phyloP scores from a whole-genome alignment of 148 eudicot species.

The Arctostaphylos glauca region DNA sequence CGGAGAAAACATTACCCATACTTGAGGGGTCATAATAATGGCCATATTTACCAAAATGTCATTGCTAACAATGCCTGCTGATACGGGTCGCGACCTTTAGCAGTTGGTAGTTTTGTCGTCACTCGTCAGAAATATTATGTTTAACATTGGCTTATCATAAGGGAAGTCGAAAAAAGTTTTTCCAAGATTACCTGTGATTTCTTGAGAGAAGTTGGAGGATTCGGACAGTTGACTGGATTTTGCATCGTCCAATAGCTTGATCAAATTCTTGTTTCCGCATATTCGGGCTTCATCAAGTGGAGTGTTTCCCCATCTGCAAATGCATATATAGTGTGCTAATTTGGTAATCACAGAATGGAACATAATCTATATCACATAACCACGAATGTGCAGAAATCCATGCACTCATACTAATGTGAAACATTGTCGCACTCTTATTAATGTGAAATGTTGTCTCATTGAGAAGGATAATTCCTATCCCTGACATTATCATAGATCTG shows the following conservation, averaged over 20 bases:
- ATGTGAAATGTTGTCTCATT: not conserved
- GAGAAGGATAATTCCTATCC: not conserved
- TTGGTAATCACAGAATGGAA: not conserved
- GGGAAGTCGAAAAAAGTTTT: not conserved
- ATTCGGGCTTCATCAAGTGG: constrained; percentile 59
- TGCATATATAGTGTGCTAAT: not conserved
- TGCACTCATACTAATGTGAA: too few species aligned
- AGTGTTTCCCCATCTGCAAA: constrained; percentile 69
- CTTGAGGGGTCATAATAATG: too few species aligned
- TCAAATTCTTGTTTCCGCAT: constrained; percentile 63
- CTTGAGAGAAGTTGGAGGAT: constrained; percentile 26
- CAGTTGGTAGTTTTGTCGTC: not conserved
- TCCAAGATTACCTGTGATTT: constrained; percentile 40
- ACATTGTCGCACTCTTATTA: not conserved
- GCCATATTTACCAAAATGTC: too few species aligned
- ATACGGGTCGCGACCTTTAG: not conserved
- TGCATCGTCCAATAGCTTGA: constrained; percentile 66
- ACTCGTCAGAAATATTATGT: not conserved
- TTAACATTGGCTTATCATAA: not conserved
- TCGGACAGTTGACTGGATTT: constrained; percentile 46
- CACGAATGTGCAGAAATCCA: not conserved
- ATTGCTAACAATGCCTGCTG: too few species aligned
- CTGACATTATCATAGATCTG: too few species aligned
- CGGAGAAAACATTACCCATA: too few species aligned
- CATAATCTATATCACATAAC: not conserved